A percentile compares a stretch with the other conserved stretches of the same genome.
Evolutionary conservation across 257 asterid genomes (phyloP).

Genomic region (Knoxia roxburghii): DNA sequence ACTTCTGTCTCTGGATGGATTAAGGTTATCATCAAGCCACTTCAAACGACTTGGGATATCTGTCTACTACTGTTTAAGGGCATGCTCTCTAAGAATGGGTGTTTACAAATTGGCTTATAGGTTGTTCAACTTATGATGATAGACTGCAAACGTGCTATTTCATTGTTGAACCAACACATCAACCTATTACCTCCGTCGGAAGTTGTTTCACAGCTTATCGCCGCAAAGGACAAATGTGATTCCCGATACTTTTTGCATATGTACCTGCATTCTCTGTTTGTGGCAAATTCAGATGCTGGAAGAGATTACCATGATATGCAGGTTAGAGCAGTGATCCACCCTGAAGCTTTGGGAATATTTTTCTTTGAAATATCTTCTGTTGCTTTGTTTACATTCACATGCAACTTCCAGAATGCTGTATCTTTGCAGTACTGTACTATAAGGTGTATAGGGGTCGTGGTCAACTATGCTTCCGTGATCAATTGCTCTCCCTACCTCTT

Average conservation of each 20-base stretch:
- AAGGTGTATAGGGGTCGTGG: neutral
- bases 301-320: constrained; percentile 96
- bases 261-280: constrained; percentile 75
- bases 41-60: neutral
- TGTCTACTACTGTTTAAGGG: neutral
- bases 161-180: constrained; percentile 65
- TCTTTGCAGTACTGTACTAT: neutral
- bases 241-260: constrained; percentile 54
- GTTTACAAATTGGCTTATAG: constrained; percentile 28
- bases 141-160: constrained; percentile 76
- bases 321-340: constrained; percentile 39
- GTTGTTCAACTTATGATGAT: constrained; percentile 93
- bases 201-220: constrained; percentile 76
- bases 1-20: neutral
- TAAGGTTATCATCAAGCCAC: neutral
- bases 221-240: constrained; percentile 63
- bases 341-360: neutral
- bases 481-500: neutral
- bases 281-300: constrained; percentile 80
- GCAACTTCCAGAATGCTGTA: neutral
- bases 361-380: neutral
- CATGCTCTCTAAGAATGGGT: constrained; percentile 9
- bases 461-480: neutral
- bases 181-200: constrained; percentile 70
- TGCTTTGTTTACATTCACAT: neutral